Evolutionary conservation across 768 basidiomycete genomes (phyloP).

Genomic region (Trametes maxima): DNA sequence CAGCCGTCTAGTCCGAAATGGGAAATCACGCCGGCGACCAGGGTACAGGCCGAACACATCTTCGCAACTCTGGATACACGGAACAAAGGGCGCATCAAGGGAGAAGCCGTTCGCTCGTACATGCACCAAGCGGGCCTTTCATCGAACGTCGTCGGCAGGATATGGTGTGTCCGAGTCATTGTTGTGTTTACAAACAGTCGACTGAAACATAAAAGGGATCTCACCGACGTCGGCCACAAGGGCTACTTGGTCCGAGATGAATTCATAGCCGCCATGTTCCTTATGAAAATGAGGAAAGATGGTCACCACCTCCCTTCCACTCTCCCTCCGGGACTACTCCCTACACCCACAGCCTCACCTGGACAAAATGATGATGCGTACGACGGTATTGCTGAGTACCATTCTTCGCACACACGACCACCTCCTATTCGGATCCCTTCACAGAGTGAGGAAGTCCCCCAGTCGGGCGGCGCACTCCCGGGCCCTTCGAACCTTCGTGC

Average conservation of each 20-base stretch:
- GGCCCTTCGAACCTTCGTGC: constrained; percentile 7
- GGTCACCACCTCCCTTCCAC: constrained; percentile 24
- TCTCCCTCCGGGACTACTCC: constrained; percentile 11
- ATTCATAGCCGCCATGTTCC: constrained; percentile 25
- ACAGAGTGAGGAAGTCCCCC: neutral
- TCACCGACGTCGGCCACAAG: constrained; percentile 19
- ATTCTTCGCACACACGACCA: neutral
- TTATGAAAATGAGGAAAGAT: constrained; percentile 24
- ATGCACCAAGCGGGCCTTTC: constrained; percentile 20
- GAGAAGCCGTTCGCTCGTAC: constrained; percentile 15
- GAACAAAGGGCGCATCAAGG: constrained; percentile 15
- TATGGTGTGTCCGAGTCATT: constrained; percentile 20
- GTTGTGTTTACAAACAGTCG: too few species aligned
- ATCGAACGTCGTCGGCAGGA: constrained; percentile 16
- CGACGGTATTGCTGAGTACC: constrained; percentile 2
- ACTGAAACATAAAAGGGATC: constrained; percentile 11
- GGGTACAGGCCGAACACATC: constrained; percentile 18
- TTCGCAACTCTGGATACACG: constrained; percentile 22
- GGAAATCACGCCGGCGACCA: constrained; percentile 14
- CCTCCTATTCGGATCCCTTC: neutral
- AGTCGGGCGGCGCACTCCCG: neutral
- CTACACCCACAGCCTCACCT: neutral
- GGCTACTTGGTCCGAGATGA: constrained; percentile 23
- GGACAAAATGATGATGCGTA: constrained; percentile 8
- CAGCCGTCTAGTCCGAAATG: constrained; percentile 10